Evolutionary conservation across 495 filamentous ascomycete genomes (phyloP).

Genomic region (Aspergillus bridgeri): DNA sequence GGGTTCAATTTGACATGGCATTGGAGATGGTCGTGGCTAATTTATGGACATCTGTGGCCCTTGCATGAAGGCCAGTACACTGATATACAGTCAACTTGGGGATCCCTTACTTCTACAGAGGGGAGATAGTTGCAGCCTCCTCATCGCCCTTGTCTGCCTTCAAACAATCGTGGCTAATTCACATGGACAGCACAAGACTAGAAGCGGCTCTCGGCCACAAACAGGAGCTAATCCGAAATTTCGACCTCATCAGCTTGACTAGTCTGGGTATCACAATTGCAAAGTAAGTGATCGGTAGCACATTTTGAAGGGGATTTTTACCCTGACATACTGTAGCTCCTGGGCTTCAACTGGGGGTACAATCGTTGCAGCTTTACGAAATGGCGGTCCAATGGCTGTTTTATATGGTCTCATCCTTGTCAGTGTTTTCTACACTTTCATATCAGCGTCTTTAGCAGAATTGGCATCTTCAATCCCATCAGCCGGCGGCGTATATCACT

Average conservation of each 20-base stretch:
- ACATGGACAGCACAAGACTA: slow-evolving; percentile 37
- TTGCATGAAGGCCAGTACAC: neutral
- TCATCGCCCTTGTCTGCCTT: too few species aligned
- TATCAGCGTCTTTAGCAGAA: slow-evolving; percentile 24
- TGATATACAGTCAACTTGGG: neutral
- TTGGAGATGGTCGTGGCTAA: neutral
- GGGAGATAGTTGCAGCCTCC: too few species aligned
- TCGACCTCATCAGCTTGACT: slow-evolving; percentile 41
- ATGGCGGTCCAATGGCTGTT: slow-evolving; percentile 25
- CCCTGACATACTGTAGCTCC: slow-evolving; percentile 22
- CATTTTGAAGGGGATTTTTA: too few species aligned
- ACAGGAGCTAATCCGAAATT: slow-evolving; percentile 39
- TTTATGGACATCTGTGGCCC: neutral
- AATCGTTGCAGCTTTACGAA: slow-evolving; percentile 40
- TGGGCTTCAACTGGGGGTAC: slow-evolving; percentile 45
- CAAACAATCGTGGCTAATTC: slow-evolving; percentile 24
- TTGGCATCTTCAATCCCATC: slow-evolving; percentile 77
- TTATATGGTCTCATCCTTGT: slow-evolving; percentile 7
- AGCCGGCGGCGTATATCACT: slow-evolving; percentile 79
- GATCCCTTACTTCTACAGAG: neutral
- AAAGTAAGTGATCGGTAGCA: slow-evolving; percentile 28
- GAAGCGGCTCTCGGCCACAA: slow-evolving; percentile 45
- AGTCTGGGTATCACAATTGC: slow-evolving; percentile 46
- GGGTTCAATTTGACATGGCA: too few species aligned
- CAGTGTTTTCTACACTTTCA: slow-evolving; percentile 20